Base-by-base conservation (phyloP, 2,329 filamentous ascomycete species). In the Gnomoniopsis sp. region DNA sequence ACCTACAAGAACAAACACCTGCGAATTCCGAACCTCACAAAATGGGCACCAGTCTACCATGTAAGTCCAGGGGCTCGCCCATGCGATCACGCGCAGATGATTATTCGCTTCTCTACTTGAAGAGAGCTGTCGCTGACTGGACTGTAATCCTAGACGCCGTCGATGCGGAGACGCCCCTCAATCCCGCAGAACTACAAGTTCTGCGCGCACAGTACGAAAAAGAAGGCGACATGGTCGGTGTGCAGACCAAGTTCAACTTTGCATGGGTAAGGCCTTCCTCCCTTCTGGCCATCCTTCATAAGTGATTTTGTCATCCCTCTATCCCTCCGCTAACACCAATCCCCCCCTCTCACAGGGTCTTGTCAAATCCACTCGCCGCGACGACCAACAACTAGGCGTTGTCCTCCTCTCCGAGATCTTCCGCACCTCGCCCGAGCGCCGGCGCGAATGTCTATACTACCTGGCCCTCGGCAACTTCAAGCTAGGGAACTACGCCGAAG, bases 231-330 rank as follows among this genome's bases (percentile, higher is more conserved):
- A 96, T 96, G 80, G 93, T 96, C 62, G 93, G 93, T 61, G 85
- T 99, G 44, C 95, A 99, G 76, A 99, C 95, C 62, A 98, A 98
- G 74, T 99, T 99, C 85, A 99, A 99, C 86, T 98, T 93, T 75
- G 93, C 95, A 71, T 99, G 95, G 95, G 92, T 96, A 85, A 58
- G 80, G 2, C 7, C 8, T 17, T 36, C 48, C 15, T 22, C 8
- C 19, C 22, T 15, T 34, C 30, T 22, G 12, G 1, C 11, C 43
- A 19, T 17, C n/a, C n/a, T n/a, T n/a, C n/a, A n/a, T n/a, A n/a
- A n/a, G n/a, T n/a, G n/a, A n/a, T n/a, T 8, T 17, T 22, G n/a
- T 19, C 33, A 3, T 14, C 17, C 38, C 30, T 22, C 6, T 15
- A 48, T 47, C 34, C 30, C n/a, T 3, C 44, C 6, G 12, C 53